Conservation (phyloP, 2,329 filamentous ascomycete genomes). For the Phoma sp. region DNA sequence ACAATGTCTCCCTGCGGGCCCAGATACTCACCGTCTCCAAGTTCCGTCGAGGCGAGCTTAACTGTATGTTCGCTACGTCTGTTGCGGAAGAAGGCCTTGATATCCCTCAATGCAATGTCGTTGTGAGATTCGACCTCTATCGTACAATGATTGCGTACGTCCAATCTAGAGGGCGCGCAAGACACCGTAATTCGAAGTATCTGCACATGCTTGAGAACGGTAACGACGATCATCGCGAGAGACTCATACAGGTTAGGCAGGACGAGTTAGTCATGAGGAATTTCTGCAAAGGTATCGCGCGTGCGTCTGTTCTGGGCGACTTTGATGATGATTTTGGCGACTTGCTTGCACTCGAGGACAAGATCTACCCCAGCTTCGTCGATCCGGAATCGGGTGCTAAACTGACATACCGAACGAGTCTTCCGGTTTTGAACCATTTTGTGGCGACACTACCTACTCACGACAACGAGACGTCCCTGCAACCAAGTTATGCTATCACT, state of each 20-base stretch:
- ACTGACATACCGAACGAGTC: conserved; percentile 76
- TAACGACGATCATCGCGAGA: conserved; percentile 66
- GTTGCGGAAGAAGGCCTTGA: conserved; percentile 71
- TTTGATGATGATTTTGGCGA: conserved; percentile 63
- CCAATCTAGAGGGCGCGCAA: conserved; percentile 86
- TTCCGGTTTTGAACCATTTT: conserved; percentile 75
- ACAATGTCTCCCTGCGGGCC: conserved; percentile 70
- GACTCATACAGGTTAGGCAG: conserved; percentile 64
- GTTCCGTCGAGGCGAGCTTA: conserved; percentile 64
- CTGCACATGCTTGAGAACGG: conserved; percentile 80
- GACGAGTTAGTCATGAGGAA: conserved; percentile 68
- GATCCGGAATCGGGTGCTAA: conserved; percentile 74
- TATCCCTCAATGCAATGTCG: conserved; percentile 70
- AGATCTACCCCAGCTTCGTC: conserved; percentile 59
- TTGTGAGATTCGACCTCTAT: conserved; percentile 83
- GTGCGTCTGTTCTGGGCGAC: conserved; percentile 72
- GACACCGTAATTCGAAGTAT: conserved; percentile 78
- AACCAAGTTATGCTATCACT: conserved; percentile 66
- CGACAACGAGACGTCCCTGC: conserved; percentile 55
- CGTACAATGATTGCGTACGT: conserved; percentile 92
- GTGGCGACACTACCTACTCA: conserved; percentile 68
- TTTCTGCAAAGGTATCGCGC: conserved; percentile 77
- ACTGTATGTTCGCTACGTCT: conserved; percentile 68
- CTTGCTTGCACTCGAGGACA: conserved; percentile 60
- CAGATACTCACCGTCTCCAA: conserved; percentile 76